These are phyloP conservation scores for Fusarium dlaminii DNA, from an alignment of 2,329 filamentous ascomycete genomes.

Conservation along the genomic window DNA sequence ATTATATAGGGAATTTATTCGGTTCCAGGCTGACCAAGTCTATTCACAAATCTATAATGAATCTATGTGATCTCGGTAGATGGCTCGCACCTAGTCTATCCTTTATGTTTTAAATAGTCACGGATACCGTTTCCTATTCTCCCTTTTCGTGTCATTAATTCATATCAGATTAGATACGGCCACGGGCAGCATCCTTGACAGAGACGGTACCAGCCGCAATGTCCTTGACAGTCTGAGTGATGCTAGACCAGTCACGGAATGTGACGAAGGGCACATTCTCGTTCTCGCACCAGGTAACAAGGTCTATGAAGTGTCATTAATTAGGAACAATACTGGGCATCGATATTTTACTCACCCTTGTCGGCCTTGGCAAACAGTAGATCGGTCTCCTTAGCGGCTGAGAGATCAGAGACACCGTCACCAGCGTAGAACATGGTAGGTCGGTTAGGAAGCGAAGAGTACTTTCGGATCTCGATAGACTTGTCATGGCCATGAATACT, in stretches of 20 bases:
- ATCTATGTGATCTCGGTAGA: slow-evolving; percentile 22
- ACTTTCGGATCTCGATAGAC: slow-evolving; percentile 88
- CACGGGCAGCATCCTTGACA: slow-evolving; percentile 74
- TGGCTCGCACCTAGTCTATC: slow-evolving; percentile 20
- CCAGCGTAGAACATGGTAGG: slow-evolving; percentile 94
- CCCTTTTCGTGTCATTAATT: slow-evolving; percentile 3
- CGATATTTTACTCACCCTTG: slow-evolving; percentile 66
- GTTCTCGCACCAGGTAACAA: slow-evolving; percentile 86
- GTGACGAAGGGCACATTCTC: slow-evolving; percentile 88
- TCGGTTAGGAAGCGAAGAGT: slow-evolving; percentile 77
- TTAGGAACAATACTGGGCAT: neutral
- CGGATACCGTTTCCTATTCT: neutral
- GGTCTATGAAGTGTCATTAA: slow-evolving; percentile 62
- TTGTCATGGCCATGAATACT: slow-evolving; percentile 97
- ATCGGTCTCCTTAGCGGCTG: slow-evolving; percentile 91
- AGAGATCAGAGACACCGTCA: slow-evolving; percentile 92
- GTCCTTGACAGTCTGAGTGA: slow-evolving; percentile 78
- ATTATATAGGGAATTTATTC: neutral
- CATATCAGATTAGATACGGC: slow-evolving; percentile 47
- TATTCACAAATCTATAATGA: slow-evolving; percentile 23
- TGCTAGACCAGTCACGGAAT: slow-evolving; percentile 85
- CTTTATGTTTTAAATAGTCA: slow-evolving; percentile 15
- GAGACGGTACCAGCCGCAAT: slow-evolving; percentile 78
- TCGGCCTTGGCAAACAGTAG: slow-evolving; percentile 93
- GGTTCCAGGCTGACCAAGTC: neutral